Base-by-base conservation (phyloP, 331 rosid genomes). In the Erythrophleum ivorense region DNA sequence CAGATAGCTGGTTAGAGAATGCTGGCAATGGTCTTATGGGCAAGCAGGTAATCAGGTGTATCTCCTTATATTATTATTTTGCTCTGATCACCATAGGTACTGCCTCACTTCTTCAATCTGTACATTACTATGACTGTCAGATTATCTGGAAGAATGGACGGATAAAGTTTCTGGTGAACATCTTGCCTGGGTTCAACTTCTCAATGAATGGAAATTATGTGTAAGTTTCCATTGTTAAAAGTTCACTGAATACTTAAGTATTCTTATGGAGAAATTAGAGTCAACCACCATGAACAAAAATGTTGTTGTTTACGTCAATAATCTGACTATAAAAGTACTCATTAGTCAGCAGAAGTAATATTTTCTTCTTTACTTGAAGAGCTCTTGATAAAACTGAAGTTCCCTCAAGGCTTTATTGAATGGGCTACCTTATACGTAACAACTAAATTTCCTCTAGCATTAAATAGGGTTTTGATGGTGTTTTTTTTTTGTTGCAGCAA, bases 11-110 rank as follows among this genome's bases (percentile, higher is more conserved):
- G 98, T 54, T 95, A 50, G 98, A 95, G 91, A 93, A 95, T 84
- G 99, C 97, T 40, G 98, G 91, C 67, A 95, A 93, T 82, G 98
- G 99, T 41, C 92, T 93, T 60, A 93, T 89, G 97, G 99, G 99
- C 13, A 87, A 80, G 80, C 98, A 95, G 95, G 98, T 88, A 85
- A 33, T 72, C 13, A 43, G 49, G 54, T 12, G 72, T 62, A 75
- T 63, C 78, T 59, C 12, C 58, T 70, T 46, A 52, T 15, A 29
- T 63, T 15, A 45, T 76, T 64, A 79, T 73, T 12, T 65, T 29
- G 48, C 77, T 63, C 11, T 45, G 31, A 67, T 74, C 13, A 50
- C 7, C 73, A 34, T 57, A 5, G 12, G 38, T 33, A 41, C 55
- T 66, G 19, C 75, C 38, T 88, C 66, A 36, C 6, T 29, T 50